phyloP scores from a whole-genome alignment of 345 rosid genomes.

The Heritiera fomes region DNA sequence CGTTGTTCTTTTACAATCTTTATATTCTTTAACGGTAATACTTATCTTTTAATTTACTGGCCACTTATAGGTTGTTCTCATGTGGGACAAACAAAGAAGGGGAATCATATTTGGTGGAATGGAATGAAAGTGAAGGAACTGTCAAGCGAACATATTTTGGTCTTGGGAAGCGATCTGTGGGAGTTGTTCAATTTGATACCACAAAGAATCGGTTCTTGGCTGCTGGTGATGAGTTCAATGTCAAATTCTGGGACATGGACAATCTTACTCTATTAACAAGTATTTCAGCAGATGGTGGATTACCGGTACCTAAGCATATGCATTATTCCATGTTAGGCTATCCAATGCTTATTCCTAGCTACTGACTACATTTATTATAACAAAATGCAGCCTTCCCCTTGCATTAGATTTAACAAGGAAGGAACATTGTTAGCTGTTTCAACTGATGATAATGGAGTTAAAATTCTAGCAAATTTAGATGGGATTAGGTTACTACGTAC shows the following conservation, averaged over 20 bases:
- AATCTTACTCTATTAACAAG: slow-evolving; percentile 52
- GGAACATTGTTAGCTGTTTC: slow-evolving; percentile 81
- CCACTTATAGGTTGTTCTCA: slow-evolving; percentile 59
- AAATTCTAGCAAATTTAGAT: slow-evolving; percentile 76
- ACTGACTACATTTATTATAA: slow-evolving; percentile 20
- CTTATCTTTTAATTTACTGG: slow-evolving; percentile 23
- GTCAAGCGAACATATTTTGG: slow-evolving; percentile 64
- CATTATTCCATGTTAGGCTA: not conserved
- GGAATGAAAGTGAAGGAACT: slow-evolving; percentile 89
- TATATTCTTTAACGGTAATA: slow-evolving; percentile 7
- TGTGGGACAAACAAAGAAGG: slow-evolving; percentile 86
- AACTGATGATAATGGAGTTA: slow-evolving; percentile 71
- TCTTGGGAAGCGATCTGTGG: slow-evolving; percentile 67
- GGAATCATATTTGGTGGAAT: slow-evolving; percentile 77
- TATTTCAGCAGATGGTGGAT: slow-evolving; percentile 78
- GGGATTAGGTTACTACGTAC: slow-evolving; percentile 67
- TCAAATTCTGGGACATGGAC: slow-evolving; percentile 92
- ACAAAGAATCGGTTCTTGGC: slow-evolving; percentile 78
- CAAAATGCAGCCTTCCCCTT: slow-evolving; percentile 73
- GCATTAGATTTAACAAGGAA: slow-evolving; percentile 75
- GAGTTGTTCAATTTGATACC: slow-evolving; percentile 84
- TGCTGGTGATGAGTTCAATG: slow-evolving; percentile 76
- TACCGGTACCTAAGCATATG: slow-evolving; percentile 50
- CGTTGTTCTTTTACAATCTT: slow-evolving; percentile 14
- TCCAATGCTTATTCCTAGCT: slow-evolving; percentile 12